Evolutionary conservation across 305 asterid species (phyloP).

Genomic region (Nicotiana rustica): DNA sequence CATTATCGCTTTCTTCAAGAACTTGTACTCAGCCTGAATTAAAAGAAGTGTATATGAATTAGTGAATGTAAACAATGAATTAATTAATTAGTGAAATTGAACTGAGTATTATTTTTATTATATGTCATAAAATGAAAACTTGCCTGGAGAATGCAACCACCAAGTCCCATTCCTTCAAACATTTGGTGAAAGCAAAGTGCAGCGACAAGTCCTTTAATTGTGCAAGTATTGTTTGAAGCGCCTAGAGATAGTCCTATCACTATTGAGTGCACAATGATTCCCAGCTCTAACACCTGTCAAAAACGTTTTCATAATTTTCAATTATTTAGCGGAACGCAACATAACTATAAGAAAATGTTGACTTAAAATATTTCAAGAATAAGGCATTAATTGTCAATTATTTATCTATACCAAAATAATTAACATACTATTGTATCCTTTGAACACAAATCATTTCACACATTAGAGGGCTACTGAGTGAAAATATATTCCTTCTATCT

Average conservation of each 20-base stretch:
- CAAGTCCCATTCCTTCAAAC: constrained; percentile 39
- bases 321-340: neutral
- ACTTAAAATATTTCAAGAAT: neutral
- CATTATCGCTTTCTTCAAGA: constrained; percentile 57
- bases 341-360: neutral
- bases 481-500: neutral
- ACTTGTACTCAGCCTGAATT: constrained; percentile 61
- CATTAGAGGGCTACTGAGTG: neutral
- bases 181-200: constrained; percentile 38
- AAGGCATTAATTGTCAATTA: neutral
- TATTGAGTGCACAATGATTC: constrained; percentile 39
- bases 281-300: constrained; percentile 39
- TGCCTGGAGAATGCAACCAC: constrained; percentile 37
- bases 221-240: constrained; percentile 28
- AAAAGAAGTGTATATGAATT: neutral
- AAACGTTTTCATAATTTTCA: neutral
- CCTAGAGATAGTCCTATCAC: constrained; percentile 36
- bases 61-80: neutral
- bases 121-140: neutral
- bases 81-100: neutral
- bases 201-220: constrained; percentile 32
- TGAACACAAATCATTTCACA: neutral
- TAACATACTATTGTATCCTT: neutral
- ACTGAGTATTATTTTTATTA: neutral
- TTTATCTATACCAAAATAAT: too few relatives aligned